Conservation (phyloP, 1,139 yeast genomes). For the Martiniozyma asiatica region DNA sequence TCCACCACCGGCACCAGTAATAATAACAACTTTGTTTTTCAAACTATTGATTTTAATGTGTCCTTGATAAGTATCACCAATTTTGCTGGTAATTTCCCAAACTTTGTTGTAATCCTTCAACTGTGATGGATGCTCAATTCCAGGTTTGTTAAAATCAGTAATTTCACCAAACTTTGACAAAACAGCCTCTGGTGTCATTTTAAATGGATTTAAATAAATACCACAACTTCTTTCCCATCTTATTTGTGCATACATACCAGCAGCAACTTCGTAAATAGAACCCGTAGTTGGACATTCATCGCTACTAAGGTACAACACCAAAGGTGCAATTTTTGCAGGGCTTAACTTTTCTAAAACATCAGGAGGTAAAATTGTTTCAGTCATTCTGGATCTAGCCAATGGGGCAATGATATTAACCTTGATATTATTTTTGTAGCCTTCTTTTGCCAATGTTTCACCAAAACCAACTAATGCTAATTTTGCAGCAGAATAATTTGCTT, state of each 20-base stretch:
- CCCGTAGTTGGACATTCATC: constrained; percentile 49
- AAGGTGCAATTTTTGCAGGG: constrained; percentile 85
- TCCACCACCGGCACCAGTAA: constrained; percentile 96
- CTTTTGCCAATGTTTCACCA: constrained; percentile 90
- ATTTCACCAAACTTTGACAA: constrained; percentile 58
- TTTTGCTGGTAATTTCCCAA: constrained; percentile 36
- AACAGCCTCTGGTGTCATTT: constrained; percentile 80
- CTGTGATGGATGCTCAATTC: constrained; percentile 49
- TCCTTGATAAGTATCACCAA: constrained; percentile 50
- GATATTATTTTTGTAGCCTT: constrained; percentile 79
- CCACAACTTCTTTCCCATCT: constrained; percentile 95
- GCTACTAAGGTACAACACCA: constrained; percentile 71
- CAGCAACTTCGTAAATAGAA: constrained; percentile 84
- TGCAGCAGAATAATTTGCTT: constrained; percentile 91
- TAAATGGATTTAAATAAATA: constrained; percentile 62
- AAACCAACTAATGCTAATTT: constrained; percentile 84
- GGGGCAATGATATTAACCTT: constrained; percentile 85
- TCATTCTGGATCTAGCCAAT: constrained; percentile 91
- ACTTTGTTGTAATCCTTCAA: constrained; percentile 50
- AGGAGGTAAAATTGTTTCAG: constrained; percentile 80
- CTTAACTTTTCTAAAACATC: constrained; percentile 68
- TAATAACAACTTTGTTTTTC: constrained; percentile 75
- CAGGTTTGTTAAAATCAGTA: constrained; percentile 48
- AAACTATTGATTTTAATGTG: constrained; percentile 39
- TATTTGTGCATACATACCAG: constrained; percentile 84